A percentile compares a stretch with the other conserved stretches of the same genome.
These are phyloP conservation scores for Ceratobasidium sp. DNA, from an alignment of 1,284 basidiomycete genomes.

Conservation along the genomic window DNA sequence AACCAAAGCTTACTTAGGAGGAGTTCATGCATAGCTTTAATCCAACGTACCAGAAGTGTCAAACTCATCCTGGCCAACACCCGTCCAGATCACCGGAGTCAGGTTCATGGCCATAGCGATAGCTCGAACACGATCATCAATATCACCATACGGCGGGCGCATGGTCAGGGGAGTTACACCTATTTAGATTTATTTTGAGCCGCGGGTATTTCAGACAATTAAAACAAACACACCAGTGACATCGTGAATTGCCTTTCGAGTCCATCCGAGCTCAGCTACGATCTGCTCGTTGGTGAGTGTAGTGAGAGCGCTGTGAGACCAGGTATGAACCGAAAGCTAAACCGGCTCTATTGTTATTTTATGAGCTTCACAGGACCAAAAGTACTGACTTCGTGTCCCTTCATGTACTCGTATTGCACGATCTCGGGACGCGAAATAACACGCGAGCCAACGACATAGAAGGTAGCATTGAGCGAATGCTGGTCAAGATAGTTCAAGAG, in stretches of 20 bases:
- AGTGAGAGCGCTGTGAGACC: slow-evolving; percentile 72
- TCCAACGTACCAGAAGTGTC: slow-evolving; percentile 77
- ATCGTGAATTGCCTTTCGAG: slow-evolving; percentile 83
- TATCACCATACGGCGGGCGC: slow-evolving; percentile 76
- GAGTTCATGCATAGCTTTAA: slow-evolving; percentile 27
- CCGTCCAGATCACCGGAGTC: slow-evolving; percentile 81
- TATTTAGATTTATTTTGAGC: slow-evolving; percentile 60
- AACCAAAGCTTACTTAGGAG: slow-evolving; percentile 53
- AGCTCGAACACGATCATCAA: slow-evolving; percentile 89
- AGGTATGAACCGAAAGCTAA: slow-evolving; percentile 53
- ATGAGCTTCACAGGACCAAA: slow-evolving; percentile 35
- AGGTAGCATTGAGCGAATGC: slow-evolving; percentile 81
- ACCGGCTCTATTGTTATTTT: slow-evolving; percentile 48
- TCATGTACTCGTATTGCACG: slow-evolving; percentile 86
- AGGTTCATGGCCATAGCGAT: slow-evolving; percentile 86
- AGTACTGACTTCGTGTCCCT: slow-evolving; percentile 80
- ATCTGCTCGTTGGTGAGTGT: slow-evolving; percentile 87
- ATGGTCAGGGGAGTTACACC: slow-evolving; percentile 86
- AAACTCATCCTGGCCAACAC: slow-evolving; percentile 65
- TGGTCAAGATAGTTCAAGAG: slow-evolving; percentile 77
- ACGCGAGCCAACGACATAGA: slow-evolving; percentile 94
- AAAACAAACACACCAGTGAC: slow-evolving; percentile 49
- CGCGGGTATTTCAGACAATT: background rate
- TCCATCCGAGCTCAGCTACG: slow-evolving; percentile 94
- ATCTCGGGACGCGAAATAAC: slow-evolving; percentile 83